These are phyloP conservation scores for Cercis canadensis DNA, from an alignment of 306 rosid genomes.

Conservation along the genomic window DNA sequence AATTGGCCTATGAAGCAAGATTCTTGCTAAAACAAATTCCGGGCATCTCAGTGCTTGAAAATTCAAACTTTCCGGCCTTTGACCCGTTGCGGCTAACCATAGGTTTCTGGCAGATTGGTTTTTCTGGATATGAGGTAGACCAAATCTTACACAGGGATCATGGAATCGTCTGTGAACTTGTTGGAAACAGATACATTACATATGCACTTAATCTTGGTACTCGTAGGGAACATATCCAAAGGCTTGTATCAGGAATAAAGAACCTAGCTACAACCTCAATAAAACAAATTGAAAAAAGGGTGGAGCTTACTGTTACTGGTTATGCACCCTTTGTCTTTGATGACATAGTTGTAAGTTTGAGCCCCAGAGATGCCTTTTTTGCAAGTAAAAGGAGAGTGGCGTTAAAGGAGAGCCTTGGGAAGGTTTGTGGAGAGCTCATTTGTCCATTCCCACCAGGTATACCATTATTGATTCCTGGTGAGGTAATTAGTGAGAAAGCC, in stretches of 20 bases:
- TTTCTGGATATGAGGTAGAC: constrained; percentile 60
- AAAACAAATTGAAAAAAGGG: constrained; percentile 6
- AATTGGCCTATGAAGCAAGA: constrained; percentile 48
- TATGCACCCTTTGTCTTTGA: constrained; percentile 37
- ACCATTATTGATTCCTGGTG: constrained; percentile 60
- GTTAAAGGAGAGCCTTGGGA: constrained; percentile 33
- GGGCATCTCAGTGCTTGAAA: constrained; percentile 47
- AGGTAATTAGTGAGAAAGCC: constrained; percentile 50
- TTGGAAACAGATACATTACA: constrained; percentile 52
- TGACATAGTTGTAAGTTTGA: constrained; percentile 39
- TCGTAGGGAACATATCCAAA: constrained; percentile 45
- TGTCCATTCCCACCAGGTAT: constrained; percentile 63
- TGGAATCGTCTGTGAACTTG: constrained; percentile 56
- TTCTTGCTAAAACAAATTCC: constrained; percentile 31
- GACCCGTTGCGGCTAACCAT: constrained; percentile 63
- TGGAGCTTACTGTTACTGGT: neutral
- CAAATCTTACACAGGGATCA: constrained; percentile 44
- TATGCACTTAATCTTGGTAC: constrained; percentile 59
- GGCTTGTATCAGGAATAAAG: constrained; percentile 48
- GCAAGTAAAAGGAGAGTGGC: constrained; percentile 44
- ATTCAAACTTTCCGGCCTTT: constrained; percentile 28
- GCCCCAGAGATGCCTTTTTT: constrained; percentile 38
- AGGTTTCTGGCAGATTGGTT: constrained; percentile 53
- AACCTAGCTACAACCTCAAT: constrained; percentile 31
- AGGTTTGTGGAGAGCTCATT: constrained; percentile 60